A percentile compares a stretch with the other conserved stretches of the same genome.
Evolutionary conservation across 164 flowering plant genomes (phyloP).

Genomic region (Magnolia changhungtana): DNA sequence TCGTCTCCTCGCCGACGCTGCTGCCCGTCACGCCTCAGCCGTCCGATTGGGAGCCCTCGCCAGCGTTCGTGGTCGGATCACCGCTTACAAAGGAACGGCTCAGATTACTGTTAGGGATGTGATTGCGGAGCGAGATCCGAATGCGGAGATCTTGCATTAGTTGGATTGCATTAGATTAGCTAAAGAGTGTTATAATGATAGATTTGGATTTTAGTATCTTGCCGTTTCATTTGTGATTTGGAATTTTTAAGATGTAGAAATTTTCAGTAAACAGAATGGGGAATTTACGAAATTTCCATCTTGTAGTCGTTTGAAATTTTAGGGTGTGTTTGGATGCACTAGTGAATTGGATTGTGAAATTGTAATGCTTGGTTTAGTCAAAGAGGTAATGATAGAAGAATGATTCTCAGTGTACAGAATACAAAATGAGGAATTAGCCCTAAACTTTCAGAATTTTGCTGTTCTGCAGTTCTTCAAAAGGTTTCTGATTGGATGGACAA

Average conservation of each 20-base stretch:
- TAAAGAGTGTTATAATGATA: conserved; percentile 18
- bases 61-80: conserved; percentile 68
- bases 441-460: too few species aligned
- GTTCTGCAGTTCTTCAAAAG: too few species aligned
- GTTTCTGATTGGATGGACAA: too few species aligned
- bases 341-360: too few species aligned
- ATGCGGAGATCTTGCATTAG: conserved; percentile 76
- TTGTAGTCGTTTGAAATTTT: too few species aligned
- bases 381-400: too few species aligned
- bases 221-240: background rate
- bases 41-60: conserved; percentile 50
- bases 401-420: too few species aligned
- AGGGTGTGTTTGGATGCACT: too few species aligned
- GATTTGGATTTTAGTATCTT: background rate
- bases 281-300: too few species aligned
- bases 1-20: conserved; percentile 42
- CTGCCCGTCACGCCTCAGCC: conserved; percentile 28
- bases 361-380: too few species aligned
- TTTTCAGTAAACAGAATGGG: too few species aligned
- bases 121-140: conserved; percentile 67
- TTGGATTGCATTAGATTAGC: conserved; percentile 65
- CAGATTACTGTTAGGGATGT: conserved; percentile 71
- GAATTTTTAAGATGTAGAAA: background rate
- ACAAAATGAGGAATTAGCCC: too few species aligned
- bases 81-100: conserved; percentile 42